Conservation (phyloP, 2,329 filamentous ascomycete genomes). For the Fusarium veterinarium region DNA sequence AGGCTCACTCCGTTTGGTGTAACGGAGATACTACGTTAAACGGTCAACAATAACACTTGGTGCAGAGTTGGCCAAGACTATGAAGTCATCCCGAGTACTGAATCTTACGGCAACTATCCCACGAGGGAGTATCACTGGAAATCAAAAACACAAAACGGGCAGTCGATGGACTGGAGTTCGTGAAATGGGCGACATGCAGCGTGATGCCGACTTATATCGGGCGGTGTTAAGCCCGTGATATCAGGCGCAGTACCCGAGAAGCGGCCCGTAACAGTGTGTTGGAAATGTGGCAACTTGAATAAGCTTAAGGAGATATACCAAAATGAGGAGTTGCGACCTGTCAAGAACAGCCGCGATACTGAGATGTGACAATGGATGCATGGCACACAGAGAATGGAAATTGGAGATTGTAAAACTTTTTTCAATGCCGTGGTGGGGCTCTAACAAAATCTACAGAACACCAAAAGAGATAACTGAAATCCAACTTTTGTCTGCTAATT, state of each 20-base stretch:
- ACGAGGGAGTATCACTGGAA: background rate
- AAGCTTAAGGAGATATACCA: background rate
- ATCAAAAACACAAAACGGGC: background rate
- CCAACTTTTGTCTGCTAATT: slow-evolving; percentile 16
- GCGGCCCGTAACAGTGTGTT: background rate
- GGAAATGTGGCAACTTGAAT: background rate
- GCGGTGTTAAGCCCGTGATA: background rate
- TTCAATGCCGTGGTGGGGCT: slow-evolving; percentile 10
- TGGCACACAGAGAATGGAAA: background rate
- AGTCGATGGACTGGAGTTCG: background rate
- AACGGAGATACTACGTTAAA: slow-evolving; percentile 25
- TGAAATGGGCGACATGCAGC: slow-evolving; percentile 2
- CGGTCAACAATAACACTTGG: slow-evolving; percentile 8
- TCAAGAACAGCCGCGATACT: background rate
- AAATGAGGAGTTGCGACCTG: background rate
- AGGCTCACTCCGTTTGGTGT: slow-evolving; percentile 17
- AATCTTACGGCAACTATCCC: background rate
- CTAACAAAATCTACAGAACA: slow-evolving; percentile 33
- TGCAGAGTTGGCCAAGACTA: background rate
- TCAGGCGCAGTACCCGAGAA: background rate
- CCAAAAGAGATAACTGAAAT: slow-evolving; percentile 10
- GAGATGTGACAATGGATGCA: background rate
- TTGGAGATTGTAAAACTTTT: slow-evolving; percentile 6
- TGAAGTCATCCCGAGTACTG: slow-evolving; percentile 4
- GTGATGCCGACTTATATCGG: background rate